Base-by-base conservation (phyloP, 176 grass and related monocot genomes). In the Phoenix dactylifera region DNA sequence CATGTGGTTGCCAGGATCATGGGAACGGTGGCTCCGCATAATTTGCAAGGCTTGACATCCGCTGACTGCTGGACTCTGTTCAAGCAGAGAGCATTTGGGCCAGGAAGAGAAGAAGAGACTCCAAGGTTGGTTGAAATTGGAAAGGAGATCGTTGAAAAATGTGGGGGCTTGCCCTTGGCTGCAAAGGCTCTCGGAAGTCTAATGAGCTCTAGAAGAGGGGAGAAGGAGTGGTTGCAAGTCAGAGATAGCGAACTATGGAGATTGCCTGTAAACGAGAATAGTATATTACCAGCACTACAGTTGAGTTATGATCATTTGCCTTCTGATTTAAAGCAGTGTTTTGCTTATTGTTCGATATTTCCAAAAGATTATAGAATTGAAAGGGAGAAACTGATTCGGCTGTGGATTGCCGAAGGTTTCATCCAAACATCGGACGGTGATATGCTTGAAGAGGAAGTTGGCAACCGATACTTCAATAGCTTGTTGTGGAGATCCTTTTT, bases 121-220 rank as follows among this genome's bases (percentile, higher is more conserved):
- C 16, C 35, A 26, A 60, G 53, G 15, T 67, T 76, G n/a, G 32
- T 32, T 25, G 22, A 39, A 29, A 76, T 76, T 29, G 63, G 63
- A 12, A 67, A 51, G 44, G 20, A 76, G 28, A 67, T 76, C 20
- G 73, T 60, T 16, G 52, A 76, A 49, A 76, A 60, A 7, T 76
- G 73, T 35, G 17, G 24, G 3, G 63, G 73, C 24, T 9, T 61
- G 16, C 63, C 73, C 15, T 52, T 76, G 20, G 73, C 55, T 35
- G 73, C 73, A 51, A 76, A 76, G 22, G 55, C 63, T 52, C 14
- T 76, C 22, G 73, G 73, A 30, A 49, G 52, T 22, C 10, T 30
- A 50, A 67, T 67, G 63, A 18, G 62, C 0, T 51, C 7, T 29
- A 67, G 14, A 28, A 48, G 30, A 17, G n/a, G 20, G 20, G 26